phyloP scores from a whole-genome alignment of 345 rosid species.

The Populus tremula region DNA sequence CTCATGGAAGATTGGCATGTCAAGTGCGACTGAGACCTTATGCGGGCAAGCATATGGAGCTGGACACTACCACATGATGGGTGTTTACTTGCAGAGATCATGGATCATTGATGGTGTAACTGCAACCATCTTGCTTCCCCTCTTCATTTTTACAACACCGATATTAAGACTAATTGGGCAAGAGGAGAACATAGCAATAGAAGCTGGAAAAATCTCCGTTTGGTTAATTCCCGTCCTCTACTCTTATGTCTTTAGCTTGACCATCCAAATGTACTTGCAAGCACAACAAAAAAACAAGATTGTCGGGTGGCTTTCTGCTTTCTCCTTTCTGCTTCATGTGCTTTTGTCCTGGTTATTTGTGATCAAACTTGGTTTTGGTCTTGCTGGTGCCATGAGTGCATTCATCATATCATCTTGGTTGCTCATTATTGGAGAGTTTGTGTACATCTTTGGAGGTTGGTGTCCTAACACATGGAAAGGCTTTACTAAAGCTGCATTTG shows the following conservation, averaged over 20 bases:
- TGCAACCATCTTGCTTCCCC: slow-evolving; percentile 14
- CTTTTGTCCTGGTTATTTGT: slow-evolving; percentile 39
- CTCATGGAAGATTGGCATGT: slow-evolving; percentile 37
- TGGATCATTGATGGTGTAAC: slow-evolving; percentile 4
- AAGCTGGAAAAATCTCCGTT: slow-evolving; percentile 6
- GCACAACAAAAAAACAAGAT: slow-evolving; percentile 36
- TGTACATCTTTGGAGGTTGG: slow-evolving; percentile 60
- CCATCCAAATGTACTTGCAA: slow-evolving; percentile 39
- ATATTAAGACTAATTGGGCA: not conserved
- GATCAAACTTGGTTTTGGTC: slow-evolving; percentile 17
- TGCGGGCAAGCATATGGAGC: slow-evolving; percentile 47
- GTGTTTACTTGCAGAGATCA: slow-evolving; percentile 36
- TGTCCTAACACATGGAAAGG: slow-evolving; percentile 73
- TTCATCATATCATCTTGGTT: slow-evolving; percentile 32
- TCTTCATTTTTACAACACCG: slow-evolving; percentile 11
- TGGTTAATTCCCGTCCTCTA: slow-evolving; percentile 17
- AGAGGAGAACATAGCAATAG: not conserved
- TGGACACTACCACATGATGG: slow-evolving; percentile 32
- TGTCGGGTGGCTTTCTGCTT: slow-evolving; percentile 29
- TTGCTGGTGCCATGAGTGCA: slow-evolving; percentile 39
- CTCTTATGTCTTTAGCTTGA: not conserved
- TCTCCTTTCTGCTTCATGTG: slow-evolving; percentile 23
- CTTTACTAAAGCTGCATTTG: slow-evolving; percentile 44
- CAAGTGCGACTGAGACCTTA: slow-evolving; percentile 41
- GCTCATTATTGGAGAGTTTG: slow-evolving; percentile 15